These are phyloP conservation scores for Stachybotrys chartarum DNA, from an alignment of 2,329 filamentous ascomycete genomes.

Conservation along the genomic window DNA sequence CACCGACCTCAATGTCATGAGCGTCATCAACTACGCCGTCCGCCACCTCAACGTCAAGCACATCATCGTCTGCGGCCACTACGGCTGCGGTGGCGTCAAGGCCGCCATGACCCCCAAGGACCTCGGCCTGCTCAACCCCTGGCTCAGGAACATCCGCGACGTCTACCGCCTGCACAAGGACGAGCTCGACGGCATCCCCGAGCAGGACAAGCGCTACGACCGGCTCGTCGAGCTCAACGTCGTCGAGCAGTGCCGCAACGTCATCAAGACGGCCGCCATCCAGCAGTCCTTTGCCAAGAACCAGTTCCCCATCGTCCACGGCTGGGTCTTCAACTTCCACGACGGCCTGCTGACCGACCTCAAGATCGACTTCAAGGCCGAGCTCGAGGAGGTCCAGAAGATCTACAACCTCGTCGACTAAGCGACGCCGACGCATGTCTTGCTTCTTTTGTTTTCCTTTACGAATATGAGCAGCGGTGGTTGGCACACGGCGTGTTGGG, in stretches of 20 bases:
- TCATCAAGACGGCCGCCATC: conserved; percentile 76
- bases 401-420: conserved; percentile 50
- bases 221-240: conserved; percentile 83
- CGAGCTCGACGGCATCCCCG: conserved; percentile 57
- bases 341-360: conserved; percentile 61
- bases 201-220: conserved; percentile 54
- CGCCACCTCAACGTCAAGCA: conserved; percentile 73
- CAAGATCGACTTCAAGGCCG: conserved; percentile 52
- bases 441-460: neutral
- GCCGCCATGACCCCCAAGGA: conserved; percentile 67
- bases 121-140: conserved; percentile 64
- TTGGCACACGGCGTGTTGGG: too few relatives aligned
- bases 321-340: conserved; percentile 65
- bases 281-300: conserved; percentile 61
- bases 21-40: conserved; percentile 84
- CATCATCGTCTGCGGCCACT: conserved; percentile 73
- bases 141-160: conserved; percentile 68
- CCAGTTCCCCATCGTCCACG: conserved; percentile 62
- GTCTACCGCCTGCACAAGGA: conserved; percentile 65
- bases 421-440: neutral
- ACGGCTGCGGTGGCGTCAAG: conserved; percentile 70
- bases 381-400: conserved; percentile 53
- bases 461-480: too few relatives aligned
- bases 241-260: conserved; percentile 64
- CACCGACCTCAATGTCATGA: conserved; percentile 71